A percentile compares a stretch with the other conserved stretches of the same genome.
Evolutionary conservation across 768 basidiomycete genomes (phyloP).

Genomic region (Kondoa subrosea): DNA sequence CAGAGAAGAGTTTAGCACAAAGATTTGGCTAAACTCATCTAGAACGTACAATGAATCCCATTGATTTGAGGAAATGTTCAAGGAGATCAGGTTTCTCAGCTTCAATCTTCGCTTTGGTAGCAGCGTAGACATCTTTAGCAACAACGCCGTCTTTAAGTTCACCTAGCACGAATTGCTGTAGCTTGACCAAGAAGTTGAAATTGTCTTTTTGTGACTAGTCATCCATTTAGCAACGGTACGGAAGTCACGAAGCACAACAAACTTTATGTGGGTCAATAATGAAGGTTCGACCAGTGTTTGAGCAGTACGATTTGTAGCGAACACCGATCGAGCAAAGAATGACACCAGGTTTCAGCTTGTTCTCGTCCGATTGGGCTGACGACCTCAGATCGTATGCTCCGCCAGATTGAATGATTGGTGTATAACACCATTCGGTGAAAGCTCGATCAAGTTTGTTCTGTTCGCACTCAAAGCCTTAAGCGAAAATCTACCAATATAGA

Average conservation of each 20-base stretch:
- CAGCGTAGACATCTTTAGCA: slow-evolving; percentile 65
- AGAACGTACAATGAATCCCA: slow-evolving; percentile 65
- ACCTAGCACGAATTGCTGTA: slow-evolving; percentile 58
- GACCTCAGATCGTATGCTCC: slow-evolving; percentile 79
- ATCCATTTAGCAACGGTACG: neutral
- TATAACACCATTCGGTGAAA: slow-evolving; percentile 82
- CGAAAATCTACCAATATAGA: neutral
- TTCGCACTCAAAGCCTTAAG: no score
- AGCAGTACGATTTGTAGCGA: slow-evolving; percentile 81
- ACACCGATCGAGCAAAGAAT: slow-evolving; percentile 73
- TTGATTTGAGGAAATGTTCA: slow-evolving; percentile 65
- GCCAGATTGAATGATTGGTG: slow-evolving; percentile 87
- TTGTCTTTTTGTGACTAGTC: slow-evolving; percentile 74
- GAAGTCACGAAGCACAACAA: slow-evolving; percentile 5
- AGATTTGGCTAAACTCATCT: no score
- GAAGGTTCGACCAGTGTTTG: slow-evolving; percentile 81
- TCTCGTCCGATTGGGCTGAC: slow-evolving; percentile 66
- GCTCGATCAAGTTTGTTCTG: slow-evolving; percentile 59
- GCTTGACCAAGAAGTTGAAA: slow-evolving; percentile 56
- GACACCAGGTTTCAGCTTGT: slow-evolving; percentile 68
- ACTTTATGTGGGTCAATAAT: slow-evolving; percentile 87
- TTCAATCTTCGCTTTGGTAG: slow-evolving; percentile 50
- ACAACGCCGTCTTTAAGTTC: slow-evolving; percentile 62
- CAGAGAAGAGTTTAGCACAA: no score
- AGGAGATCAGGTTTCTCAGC: slow-evolving; percentile 68